Evolutionary conservation across 345 rosid genomes (phyloP), one percentile per base, ranked within the genome.

Genomic region (Aegle marmelos): DNA sequence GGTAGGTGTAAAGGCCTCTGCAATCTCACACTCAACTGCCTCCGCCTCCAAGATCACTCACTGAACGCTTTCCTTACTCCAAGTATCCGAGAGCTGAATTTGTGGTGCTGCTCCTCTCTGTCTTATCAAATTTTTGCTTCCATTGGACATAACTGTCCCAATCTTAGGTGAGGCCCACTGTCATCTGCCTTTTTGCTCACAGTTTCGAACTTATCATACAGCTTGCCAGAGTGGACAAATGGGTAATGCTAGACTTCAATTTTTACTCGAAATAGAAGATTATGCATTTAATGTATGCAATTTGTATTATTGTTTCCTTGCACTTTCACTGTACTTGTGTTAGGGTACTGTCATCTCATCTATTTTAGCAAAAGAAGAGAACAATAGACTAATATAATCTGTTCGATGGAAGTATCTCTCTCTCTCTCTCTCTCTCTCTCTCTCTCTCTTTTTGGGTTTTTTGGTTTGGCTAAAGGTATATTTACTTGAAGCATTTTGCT

Each of bases 11-110:
- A 62, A 33, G 83, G 74, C 2, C 33, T 90, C 16, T 50, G 41
- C 17, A 73, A 76, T 76, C 60, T 92, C 19, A 82, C 88, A 6
- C 68, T 90, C 72, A 90, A 87, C 80, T 90, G 89, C 75, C 88
- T 84, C 74, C 86, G 87, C n/a, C 90, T 92, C 45, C 60, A 66
- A 27, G 74, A 79, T 57, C 11, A 75, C 48, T 69, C 80, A 16
- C 77, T 89, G 66, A 13, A 57, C 78, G 68, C 65, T 19, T 81
- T 89, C 61, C 79, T 86, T 14, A 73, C 82, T 8, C 81, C 86
- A 1, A 73, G 65, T 72, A 73, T 92, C n/a, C 79, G 11, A 6
- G 89, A 90, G 58, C 85, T 90, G 77, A 82, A 83, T 79, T 81
- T 92, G 77, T 81, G 83, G 31, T 66, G 89, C 63, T 85, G 92